A percentile compares a stretch with the other conserved stretches of the same genome.
Evolutionary conservation across 2,329 filamentous ascomycete genomes (phyloP).

Genomic region (Sclerotinia borealis): DNA sequence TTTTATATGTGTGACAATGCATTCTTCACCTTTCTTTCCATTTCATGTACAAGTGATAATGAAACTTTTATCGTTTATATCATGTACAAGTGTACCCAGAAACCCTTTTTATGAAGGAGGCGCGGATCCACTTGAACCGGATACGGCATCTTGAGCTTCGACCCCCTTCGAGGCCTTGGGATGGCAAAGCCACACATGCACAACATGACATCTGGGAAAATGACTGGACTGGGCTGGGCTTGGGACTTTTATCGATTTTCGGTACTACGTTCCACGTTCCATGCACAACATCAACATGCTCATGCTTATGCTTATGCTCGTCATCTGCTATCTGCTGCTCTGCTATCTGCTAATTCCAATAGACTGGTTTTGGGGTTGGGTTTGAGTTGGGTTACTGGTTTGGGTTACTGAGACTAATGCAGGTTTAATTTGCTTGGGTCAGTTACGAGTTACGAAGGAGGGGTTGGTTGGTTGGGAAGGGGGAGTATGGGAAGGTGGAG

Average conservation of each 20-base stretch:
- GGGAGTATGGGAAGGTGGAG: no score
- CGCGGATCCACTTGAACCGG: neutral
- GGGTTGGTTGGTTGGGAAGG: neutral
- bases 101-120: neutral
- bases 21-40: neutral
- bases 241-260: neutral
- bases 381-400: no score
- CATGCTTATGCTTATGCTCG: no score
- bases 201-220: constrained; percentile 4
- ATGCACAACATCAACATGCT: neutral
- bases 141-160: neutral
- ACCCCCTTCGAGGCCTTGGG: no score
- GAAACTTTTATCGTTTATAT: neutral
- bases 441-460: neutral
- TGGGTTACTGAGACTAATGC: neutral
- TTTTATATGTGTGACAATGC: no score
- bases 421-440: neutral
- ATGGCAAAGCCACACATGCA: constrained; percentile 2
- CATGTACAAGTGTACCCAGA: neutral
- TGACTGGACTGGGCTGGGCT: no score
- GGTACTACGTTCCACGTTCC: no score
- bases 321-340: neutral
- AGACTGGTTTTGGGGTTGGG: neutral
- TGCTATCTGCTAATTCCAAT: neutral
- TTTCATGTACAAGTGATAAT: neutral